Evolutionary conservation across 2,329 filamentous ascomycete genomes (phyloP), one percentile per base, ranked within the genome.

Genomic region (Fusarium torulosum): DNA sequence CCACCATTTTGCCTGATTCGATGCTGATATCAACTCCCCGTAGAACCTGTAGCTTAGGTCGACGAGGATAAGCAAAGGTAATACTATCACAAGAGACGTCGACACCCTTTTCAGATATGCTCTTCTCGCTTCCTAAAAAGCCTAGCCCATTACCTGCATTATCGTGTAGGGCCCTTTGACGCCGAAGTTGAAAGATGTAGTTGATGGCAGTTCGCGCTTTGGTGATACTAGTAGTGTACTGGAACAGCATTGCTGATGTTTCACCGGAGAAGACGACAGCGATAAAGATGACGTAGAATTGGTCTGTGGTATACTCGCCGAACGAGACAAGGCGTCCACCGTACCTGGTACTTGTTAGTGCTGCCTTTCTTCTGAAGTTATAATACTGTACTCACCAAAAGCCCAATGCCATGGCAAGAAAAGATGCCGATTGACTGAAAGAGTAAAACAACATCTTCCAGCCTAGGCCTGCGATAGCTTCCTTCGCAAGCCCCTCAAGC

Each of bases 31-130:
- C 71, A 14, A 85, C 76, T 6, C 79, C 76, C 20, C 79, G 72
- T 15, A 82, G 72, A 57, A 81, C 75, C 54, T 77, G 74, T 8
- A 76, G 46, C 63, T 73, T 66, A 13, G 79, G 75, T 14, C 79
- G 71, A 38, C 77, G 68, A 6, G 87, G 86, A 59, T 91, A 91
- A 1, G 85, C 79, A 74, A 91, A 90, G 13, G 80, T 73, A 15
- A 90, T 80, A 13, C 84, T 75, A 20, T 81, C 77, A 63, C 88
- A 84, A n/a, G 81, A 76, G 1, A 88, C 68, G 1, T 75, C 72
- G n/a, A 77, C 72, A 7, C 77, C 73, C 59, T 77, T 72, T 27
- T 63, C 65, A 1, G 40, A 47, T 6, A 20, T 45, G 15, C 4
- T 38, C 43, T 54, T 70, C 46, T 65, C 58, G 33, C 20, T 25